phyloP scores from a whole-genome alignment of 257 asterid genomes.

The Solanum paucissectum region DNA sequence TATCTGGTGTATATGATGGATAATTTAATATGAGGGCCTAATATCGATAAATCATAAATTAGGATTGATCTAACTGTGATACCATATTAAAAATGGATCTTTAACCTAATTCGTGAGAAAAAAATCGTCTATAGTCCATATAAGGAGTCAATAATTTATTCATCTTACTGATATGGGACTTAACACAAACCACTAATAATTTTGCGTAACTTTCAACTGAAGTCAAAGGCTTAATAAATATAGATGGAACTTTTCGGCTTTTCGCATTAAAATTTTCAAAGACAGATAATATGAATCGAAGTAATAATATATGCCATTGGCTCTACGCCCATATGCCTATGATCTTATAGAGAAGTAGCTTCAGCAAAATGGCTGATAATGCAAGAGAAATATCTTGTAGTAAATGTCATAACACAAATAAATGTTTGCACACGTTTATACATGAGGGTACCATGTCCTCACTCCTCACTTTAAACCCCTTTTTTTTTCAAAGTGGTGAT shows the following conservation, averaged over 20 bases:
- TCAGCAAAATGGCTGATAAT: not conserved
- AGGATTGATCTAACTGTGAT: not conserved
- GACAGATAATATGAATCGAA: not conserved
- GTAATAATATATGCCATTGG: not conserved
- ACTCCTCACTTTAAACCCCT: not conserved
- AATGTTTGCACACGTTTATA: not conserved
- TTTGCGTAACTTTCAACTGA: not conserved
- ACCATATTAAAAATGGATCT: not conserved
- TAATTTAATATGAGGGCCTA: not conserved
- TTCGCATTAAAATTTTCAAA: not conserved
- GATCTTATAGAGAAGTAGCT: not conserved
- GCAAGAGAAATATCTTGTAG: not conserved
- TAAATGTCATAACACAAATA: not conserved
- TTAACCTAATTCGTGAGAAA: fast-evolving
- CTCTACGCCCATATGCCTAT: not conserved
- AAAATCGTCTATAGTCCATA: not conserved
- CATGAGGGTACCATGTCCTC: not conserved
- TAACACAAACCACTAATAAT: not conserved
- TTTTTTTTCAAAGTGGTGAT: not conserved
- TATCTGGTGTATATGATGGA: not conserved
- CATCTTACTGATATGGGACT: not conserved
- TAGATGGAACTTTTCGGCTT: not conserved
- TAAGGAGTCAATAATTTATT: too few species aligned
- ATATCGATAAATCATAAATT: not conserved
- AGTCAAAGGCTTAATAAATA: not conserved